These are phyloP conservation scores for Ophiostoma piceae DNA, from an alignment of 2,329 filamentous ascomycete species.

Conservation along the genomic window DNA sequence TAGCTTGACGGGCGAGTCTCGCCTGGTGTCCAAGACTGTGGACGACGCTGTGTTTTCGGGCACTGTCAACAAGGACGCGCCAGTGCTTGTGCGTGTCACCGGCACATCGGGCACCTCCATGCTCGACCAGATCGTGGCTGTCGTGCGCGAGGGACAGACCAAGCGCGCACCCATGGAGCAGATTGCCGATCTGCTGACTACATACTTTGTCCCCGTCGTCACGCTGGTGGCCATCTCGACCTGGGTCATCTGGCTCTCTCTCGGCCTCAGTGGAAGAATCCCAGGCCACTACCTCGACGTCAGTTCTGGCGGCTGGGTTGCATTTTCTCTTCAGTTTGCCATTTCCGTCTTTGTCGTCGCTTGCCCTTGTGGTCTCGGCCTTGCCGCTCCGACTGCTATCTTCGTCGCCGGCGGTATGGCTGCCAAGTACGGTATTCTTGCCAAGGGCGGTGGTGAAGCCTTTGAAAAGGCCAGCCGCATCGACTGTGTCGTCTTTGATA, in stretches of 20 bases:
- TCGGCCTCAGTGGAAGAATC: conserved; percentile 56
- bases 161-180: conserved; percentile 70
- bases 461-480: conserved; percentile 78
- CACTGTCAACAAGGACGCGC: conserved; percentile 64
- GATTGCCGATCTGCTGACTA: conserved; percentile 65
- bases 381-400: conserved; percentile 80
- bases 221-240: conserved; percentile 64
- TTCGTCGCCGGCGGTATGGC: conserved; percentile 78
- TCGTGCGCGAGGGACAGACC: conserved; percentile 72
- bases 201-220: conserved; percentile 71
- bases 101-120: conserved; percentile 64
- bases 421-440: conserved; percentile 72
- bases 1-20: conserved; percentile 76
- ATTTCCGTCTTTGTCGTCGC: conserved; percentile 84
- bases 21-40: conserved; percentile 55
- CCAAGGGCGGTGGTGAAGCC: conserved; percentile 77
- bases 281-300: conserved; percentile 52
- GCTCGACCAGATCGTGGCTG: conserved; percentile 73
- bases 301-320: conserved; percentile 58
- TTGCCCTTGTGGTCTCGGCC: conserved; percentile 75
- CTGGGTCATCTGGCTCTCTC: conserved; percentile 64
- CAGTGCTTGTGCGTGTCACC: conserved; percentile 59
- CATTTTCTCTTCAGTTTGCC: conserved; percentile 74
- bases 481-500: conserved; percentile 79
- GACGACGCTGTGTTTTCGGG: conserved; percentile 66